Conservation (phyloP, 305 asterid species). For the Fraxinus sp. region DNA sequence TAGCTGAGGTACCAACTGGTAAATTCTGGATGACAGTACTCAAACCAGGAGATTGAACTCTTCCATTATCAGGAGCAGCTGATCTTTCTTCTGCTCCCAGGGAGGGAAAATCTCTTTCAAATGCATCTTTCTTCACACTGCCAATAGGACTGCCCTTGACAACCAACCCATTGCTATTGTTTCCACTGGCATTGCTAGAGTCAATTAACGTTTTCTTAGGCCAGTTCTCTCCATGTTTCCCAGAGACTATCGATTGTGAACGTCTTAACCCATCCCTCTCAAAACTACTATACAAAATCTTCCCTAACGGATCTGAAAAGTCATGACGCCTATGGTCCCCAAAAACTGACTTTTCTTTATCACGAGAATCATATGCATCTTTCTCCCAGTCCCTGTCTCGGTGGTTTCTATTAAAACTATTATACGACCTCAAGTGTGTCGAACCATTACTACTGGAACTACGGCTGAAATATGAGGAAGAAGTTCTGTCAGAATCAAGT, state of each 20-base stretch:
- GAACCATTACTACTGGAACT: conserved; percentile 36
- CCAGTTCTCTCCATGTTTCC: conserved; percentile 54
- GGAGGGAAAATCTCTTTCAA: conserved; percentile 67
- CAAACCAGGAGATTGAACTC: conserved; percentile 75
- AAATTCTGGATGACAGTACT: conserved; percentile 51
- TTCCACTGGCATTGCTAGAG: conserved; percentile 33
- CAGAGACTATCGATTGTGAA: conserved; percentile 67
- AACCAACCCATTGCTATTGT: conserved; percentile 36
- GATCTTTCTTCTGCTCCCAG: conserved; percentile 61
- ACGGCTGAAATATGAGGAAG: conserved; percentile 30
- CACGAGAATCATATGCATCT: conserved; percentile 45
- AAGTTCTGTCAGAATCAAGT: conserved; percentile 28
- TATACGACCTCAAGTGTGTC: conserved; percentile 30
- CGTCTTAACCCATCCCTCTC: conserved; percentile 68
- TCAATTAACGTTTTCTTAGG: conserved; percentile 48
- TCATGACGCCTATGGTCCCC: conserved; percentile 47
- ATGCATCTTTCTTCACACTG: conserved; percentile 40
- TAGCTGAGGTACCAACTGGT: conserved; percentile 49
- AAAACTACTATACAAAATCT: conserved; percentile 38
- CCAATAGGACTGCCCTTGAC: conserved; percentile 39
- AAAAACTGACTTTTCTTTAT: conserved; percentile 42
- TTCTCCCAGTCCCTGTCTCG: conserved; percentile 40
- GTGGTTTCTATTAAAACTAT: conserved; percentile 34
- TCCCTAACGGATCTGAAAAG: conserved; percentile 40
- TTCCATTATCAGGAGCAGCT: conserved; percentile 49